phyloP scores from a whole-genome alignment of 805 yeast species.

The Ogataea pini region DNA sequence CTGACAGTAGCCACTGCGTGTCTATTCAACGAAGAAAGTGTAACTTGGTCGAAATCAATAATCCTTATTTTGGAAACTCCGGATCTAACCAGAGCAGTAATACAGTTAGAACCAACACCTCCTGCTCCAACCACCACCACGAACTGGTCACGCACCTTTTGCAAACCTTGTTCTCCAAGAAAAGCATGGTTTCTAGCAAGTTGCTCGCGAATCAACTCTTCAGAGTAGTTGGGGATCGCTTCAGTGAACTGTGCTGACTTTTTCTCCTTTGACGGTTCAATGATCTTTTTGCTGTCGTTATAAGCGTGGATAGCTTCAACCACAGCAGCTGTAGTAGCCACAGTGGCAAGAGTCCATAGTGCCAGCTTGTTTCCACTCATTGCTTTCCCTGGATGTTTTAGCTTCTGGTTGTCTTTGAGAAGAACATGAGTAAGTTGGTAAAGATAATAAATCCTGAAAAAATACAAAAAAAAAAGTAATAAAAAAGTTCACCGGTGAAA shows the following conservation, averaged over 20 bases:
- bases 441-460: no score
- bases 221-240: conserved; percentile 42
- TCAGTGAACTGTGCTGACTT: conserved; percentile 6
- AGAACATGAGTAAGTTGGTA: no score
- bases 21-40: conserved; percentile 86
- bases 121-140: conserved; percentile 92
- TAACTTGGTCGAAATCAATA: conserved; percentile 95
- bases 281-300: conserved; percentile 4
- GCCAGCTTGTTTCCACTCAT: conserved; percentile 16
- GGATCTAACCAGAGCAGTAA: conserved; percentile 86
- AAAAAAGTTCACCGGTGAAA: no score
- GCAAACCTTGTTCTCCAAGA: conserved; percentile 82
- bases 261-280: not conserved
- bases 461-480: no score
- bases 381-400: not conserved
- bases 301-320: conserved; percentile 40
- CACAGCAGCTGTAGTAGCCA: conserved; percentile 36
- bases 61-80: conserved; percentile 80
- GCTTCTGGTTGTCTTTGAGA: no score
- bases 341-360: conserved; percentile 29
- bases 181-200: conserved; percentile 93
- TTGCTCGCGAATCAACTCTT: conserved; percentile 83
- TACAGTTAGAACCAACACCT: conserved; percentile 98
- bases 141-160: conserved; percentile 64
- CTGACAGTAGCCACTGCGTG: conserved; percentile 90